Evolutionary conservation across 1,139 yeast species (phyloP).

Genomic region (Suhomyces guaymorum): DNA sequence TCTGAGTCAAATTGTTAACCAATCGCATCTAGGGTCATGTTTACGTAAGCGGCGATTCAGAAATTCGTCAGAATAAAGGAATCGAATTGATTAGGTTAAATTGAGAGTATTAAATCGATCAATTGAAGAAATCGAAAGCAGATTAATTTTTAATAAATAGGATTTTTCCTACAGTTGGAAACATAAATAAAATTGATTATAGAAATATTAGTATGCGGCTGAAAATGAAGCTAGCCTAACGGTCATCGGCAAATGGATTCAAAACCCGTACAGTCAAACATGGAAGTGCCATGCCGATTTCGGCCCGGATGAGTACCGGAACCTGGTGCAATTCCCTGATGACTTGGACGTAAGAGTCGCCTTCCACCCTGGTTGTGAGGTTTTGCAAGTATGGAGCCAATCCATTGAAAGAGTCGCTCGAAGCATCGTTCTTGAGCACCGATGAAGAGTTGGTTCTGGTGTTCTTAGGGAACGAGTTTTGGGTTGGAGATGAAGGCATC

Average conservation of each 20-base stretch:
- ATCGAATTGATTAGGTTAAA: too few relatives aligned
- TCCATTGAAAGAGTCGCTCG: slow-evolving; percentile 30
- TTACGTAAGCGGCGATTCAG: too few relatives aligned
- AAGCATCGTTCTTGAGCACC: slow-evolving; percentile 17
- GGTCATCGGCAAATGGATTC: slow-evolving; percentile 65
- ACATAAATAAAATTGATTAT: neutral
- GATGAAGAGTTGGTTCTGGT: slow-evolving; percentile 29
- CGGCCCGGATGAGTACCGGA: slow-evolving; percentile 87
- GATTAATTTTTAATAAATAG: too few relatives aligned
- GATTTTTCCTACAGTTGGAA: neutral
- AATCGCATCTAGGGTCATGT: too few relatives aligned
- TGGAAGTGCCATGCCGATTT: slow-evolving; percentile 92
- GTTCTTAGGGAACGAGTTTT: slow-evolving; percentile 28
- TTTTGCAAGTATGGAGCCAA: slow-evolving; percentile 58
- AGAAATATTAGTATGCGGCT: slow-evolving; percentile 1
- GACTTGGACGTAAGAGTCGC: slow-evolving; percentile 69
- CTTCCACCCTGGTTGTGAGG: slow-evolving; percentile 61
- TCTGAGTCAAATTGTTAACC: too few relatives aligned
- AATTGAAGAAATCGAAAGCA: too few relatives aligned
- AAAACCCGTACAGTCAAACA: slow-evolving; percentile 92
- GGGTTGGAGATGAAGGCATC: slow-evolving; percentile 32
- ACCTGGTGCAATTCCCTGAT: slow-evolving; percentile 74
- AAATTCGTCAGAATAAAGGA: too few relatives aligned
- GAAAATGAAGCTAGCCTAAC: too few relatives aligned
- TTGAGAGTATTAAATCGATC: too few relatives aligned